These are phyloP conservation scores for Talaromyces ruber DNA, from an alignment of 495 filamentous ascomycete species.

Conservation along the genomic window DNA sequence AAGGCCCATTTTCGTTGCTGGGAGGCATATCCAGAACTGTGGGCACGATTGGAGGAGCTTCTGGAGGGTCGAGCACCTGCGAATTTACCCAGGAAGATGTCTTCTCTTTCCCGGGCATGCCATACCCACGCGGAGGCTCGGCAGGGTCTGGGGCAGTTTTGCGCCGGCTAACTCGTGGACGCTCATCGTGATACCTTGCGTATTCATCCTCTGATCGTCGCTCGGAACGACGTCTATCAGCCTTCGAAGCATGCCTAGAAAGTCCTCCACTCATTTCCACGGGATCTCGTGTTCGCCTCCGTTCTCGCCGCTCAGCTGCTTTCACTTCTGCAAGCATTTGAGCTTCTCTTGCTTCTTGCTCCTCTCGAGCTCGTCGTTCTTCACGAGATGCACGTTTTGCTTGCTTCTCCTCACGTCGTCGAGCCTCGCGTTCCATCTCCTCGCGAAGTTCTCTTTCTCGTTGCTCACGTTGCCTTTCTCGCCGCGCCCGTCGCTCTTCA, in stretches of 20 bases:
- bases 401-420: slow-evolving; percentile 35
- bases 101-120: slow-evolving; percentile 37
- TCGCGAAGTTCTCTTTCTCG: slow-evolving; percentile 32
- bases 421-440: slow-evolving; percentile 39
- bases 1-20: slow-evolving; percentile 23
- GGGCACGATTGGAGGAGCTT: slow-evolving; percentile 46
- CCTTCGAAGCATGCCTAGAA: slow-evolving; percentile 16
- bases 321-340: slow-evolving; percentile 32
- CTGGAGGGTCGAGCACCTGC: slow-evolving; percentile 45
- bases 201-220: slow-evolving; percentile 19
- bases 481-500: slow-evolving; percentile 33
- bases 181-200: slow-evolving; percentile 5
- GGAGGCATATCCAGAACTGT: slow-evolving; percentile 47
- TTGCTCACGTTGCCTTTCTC: slow-evolving; percentile 34
- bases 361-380: slow-evolving; percentile 37
- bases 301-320: slow-evolving; percentile 31
- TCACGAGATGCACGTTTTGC: slow-evolving; percentile 39
- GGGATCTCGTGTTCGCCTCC: slow-evolving; percentile 27
- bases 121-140: slow-evolving; percentile 19
- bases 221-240: slow-evolving; percentile 23
- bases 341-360: slow-evolving; percentile 37
- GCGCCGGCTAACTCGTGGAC: slow-evolving; percentile 20
- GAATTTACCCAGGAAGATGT: slow-evolving; percentile 54
- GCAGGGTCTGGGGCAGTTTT: slow-evolving; percentile 16
- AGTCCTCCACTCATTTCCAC: slow-evolving; percentile 21